Conservation (phyloP, 208 protist species). For the Porcisia hertigi region DNA sequence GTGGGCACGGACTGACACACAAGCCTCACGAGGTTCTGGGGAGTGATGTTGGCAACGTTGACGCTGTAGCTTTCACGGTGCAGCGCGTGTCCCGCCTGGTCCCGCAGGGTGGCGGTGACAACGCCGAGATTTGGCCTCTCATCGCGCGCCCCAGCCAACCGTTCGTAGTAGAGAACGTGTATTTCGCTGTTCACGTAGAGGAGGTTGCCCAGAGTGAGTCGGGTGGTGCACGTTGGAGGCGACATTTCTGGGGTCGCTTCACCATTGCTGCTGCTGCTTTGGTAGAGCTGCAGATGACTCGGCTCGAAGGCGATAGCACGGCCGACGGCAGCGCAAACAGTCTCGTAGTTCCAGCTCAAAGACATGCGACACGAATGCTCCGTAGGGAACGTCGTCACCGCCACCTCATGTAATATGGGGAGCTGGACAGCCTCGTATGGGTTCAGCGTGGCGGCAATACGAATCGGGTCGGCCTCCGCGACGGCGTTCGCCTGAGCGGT, state of each 20-base stretch:
- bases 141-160: slow-evolving; percentile 33
- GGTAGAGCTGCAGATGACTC: slow-evolving; percentile 63
- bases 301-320: slow-evolving; percentile 35
- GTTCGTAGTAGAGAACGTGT: slow-evolving; percentile 46
- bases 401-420: slow-evolving; percentile 27
- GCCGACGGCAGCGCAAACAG: slow-evolving; percentile 52
- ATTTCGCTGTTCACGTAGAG: slow-evolving; percentile 33
- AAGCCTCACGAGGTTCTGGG: slow-evolving; percentile 30
- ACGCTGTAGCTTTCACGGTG: slow-evolving; percentile 46
- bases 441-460: slow-evolving; percentile 37
- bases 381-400: slow-evolving; percentile 20
- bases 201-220: slow-evolving; percentile 34
- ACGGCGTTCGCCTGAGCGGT: neutral
- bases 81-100: slow-evolving; percentile 49
- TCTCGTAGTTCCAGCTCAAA: slow-evolving; percentile 48
- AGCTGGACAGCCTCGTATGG: slow-evolving; percentile 42
- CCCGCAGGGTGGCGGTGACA: slow-evolving; percentile 46
- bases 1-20: slow-evolving; percentile 34
- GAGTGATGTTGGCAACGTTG: slow-evolving; percentile 15
- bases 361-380: slow-evolving; percentile 40
- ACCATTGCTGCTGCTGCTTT: slow-evolving; percentile 17
- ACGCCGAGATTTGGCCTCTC: slow-evolving; percentile 18
- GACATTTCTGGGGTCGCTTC: slow-evolving; percentile 22
- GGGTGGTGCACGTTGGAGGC: slow-evolving; percentile 12
- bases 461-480: slow-evolving; percentile 15